phyloP scores from a whole-genome alignment of 176 grass and related monocot species.

The Urochloa ruziziensis region DNA sequence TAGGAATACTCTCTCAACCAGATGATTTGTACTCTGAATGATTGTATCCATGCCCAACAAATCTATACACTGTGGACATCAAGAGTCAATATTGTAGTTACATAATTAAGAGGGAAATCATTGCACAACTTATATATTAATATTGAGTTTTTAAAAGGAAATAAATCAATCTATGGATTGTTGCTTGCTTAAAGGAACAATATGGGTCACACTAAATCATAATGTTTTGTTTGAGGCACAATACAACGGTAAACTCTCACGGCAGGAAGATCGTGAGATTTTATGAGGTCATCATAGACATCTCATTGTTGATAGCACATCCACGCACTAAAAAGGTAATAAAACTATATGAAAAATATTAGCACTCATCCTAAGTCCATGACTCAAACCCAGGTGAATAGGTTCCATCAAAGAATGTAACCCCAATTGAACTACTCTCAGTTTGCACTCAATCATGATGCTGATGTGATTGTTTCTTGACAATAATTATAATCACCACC shows the following conservation, averaged over 20 bases:
- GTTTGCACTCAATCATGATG: not conserved
- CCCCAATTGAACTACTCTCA: too few relatives aligned
- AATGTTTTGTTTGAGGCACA: not conserved
- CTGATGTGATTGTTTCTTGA: not conserved
- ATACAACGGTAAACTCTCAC: too few relatives aligned
- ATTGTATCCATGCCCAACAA: not conserved
- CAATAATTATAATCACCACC: not conserved
- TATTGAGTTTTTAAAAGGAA: not conserved
- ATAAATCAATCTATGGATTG: not conserved
- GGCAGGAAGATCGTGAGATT: too few relatives aligned
- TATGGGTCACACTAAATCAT: not conserved
- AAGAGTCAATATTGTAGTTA: not conserved
- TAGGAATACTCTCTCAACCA: not conserved
- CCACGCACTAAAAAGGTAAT: too few relatives aligned
- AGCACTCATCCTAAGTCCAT: too few relatives aligned
- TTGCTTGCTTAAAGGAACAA: conserved; percentile 16
- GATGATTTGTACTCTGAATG: conserved; percentile 5
- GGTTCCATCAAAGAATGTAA: too few relatives aligned
- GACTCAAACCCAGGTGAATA: too few relatives aligned
- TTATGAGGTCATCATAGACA: too few relatives aligned
- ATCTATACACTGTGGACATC: not conserved
- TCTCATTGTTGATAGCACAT: too few relatives aligned
- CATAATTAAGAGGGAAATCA: not conserved
- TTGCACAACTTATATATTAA: not conserved
- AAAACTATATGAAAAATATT: too few relatives aligned